Evolutionary conservation across 129 eudicot genomes (phyloP), one percentile per base, ranked within the genome.

Genomic region (Centaurea solstitialis): DNA sequence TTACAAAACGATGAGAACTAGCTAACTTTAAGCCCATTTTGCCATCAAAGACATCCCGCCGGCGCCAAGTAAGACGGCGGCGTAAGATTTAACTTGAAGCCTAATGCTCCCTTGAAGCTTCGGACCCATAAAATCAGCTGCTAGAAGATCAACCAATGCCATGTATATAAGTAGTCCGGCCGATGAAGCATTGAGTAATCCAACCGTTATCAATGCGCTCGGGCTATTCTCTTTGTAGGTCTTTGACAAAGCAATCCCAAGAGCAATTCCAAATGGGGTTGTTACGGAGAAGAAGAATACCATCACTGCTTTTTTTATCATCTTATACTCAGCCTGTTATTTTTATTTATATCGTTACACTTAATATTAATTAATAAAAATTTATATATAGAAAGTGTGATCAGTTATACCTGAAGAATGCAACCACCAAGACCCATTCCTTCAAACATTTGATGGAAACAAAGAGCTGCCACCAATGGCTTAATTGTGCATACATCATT

Each of bases 351-450:
- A 6, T 66, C 18, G 66, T 81, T 73, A 80, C 7, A 11, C 1
- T 10, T 11, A 33, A 33, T 57, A 72, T 57, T n/a, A 21, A n/a
- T 28, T 8, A 37, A 76, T 75, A 17, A 22, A 17, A 12, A 40
- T n/a, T n/a, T 35, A 76, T 4, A 26, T 35, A 76, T 9, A 26
- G 22, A 43, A 20, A 26, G 30, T 26, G 30, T 26, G 30, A 66
- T 21, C 1, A 30, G 21, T 13, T 20, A 1, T 33, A 73, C 96
- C 93, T 92, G 97, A 59, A 88, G 85, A 68, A 92, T 90, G 86
- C 94, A 92, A 61, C 97, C 94, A 69, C 97, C 97, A 77, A 92
- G 97, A 12, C 97, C 97, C 97, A 92, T 90, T 17, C 97, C 97
- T 79, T 90, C 97, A 80, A 90, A 93, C 87, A 93, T 86, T 66